Base-by-base conservation (phyloP, 1,284 basidiomycete genomes). In the Papiliotrema nemorosa region DNA sequence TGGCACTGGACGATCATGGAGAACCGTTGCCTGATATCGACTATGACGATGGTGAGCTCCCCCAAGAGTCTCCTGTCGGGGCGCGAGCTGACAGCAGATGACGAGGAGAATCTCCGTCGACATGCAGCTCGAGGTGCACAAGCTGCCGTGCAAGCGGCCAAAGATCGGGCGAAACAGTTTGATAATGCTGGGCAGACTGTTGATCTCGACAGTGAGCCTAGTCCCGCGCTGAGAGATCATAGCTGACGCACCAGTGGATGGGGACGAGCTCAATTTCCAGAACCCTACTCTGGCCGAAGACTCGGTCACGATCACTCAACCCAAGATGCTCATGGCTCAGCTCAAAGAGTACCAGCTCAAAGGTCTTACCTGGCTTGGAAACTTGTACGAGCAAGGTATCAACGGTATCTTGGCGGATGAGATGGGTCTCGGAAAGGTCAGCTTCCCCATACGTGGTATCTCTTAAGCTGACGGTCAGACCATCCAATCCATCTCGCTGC, bases 331-430 rank as follows among this genome's bases (percentile, higher is more conserved):
- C 56, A 93, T 91, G 81, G 91, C 92, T 14, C 88, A 92, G 62
- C 78, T 99, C 50, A 99, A 99, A 75, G 96, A 98, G 74, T 99
- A 98, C 72, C 96, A 99, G 74, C 77, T 98, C 59, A 98, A 98
- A 72, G 96, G 96, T 61, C 79, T 99, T 44, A 98, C 97, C 58
- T 99, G 96, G 96, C 80, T 99, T 21, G 96, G 87, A 27, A 97
- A 94, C 22, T 77, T 99, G 38, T 99, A 98, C 72, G 96, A 98
- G 74, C 94, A 98, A 73, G 96, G 96, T 47, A 98, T 98, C 79
- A 97, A 97, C 68, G 92, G 92, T 55, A 97, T 97, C 63, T 81
- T 97, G 14, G 92, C 92, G 3, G 96, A 99, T 72, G 96, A 99
- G 78, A 98, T 98, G 96, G 92, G 91, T 78, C 81, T 93, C 24